A percentile compares a stretch with the other conserved stretches of the same genome.
phyloP scores from a whole-genome alignment of 2,329 filamentous ascomycete genomes.

The Ophiostoma fasciatum region DNA sequence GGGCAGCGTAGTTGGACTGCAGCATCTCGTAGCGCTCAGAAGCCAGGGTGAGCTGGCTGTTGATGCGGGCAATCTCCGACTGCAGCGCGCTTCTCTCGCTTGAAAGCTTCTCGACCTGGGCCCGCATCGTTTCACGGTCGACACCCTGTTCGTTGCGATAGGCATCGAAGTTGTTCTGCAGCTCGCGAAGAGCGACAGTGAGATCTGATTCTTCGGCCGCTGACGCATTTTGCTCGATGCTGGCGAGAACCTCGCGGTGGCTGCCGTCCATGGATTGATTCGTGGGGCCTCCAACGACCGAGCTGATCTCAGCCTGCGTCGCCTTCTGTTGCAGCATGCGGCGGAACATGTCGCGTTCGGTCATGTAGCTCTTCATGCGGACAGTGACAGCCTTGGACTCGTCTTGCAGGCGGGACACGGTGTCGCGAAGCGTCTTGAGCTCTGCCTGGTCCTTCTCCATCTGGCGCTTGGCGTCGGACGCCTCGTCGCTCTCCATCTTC shows the following conservation, averaged over 20 bases:
- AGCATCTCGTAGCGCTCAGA: constrained; percentile 80
- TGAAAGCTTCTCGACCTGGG: constrained; percentile 70
- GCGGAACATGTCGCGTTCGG: constrained; percentile 94
- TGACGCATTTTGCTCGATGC: constrained; percentile 35
- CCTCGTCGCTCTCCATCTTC: constrained; percentile 83
- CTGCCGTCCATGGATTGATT: constrained; percentile 46
- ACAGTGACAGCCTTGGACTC: constrained; percentile 70
- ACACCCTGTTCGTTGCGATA: constrained; percentile 75
- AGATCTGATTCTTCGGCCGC: constrained; percentile 51
- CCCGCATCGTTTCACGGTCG: constrained; percentile 67
- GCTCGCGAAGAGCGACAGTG: constrained; percentile 64
- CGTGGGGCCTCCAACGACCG: constrained; percentile 41
- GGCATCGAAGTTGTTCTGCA: constrained; percentile 79
- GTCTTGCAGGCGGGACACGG: constrained; percentile 44
- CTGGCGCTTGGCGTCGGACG: constrained; percentile 49
- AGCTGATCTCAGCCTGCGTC: constrained; percentile 45
- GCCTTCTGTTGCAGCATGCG: constrained; percentile 70
- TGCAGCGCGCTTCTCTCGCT: constrained; percentile 72
- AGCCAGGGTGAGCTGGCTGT: constrained; percentile 68
- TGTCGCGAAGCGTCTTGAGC: constrained; percentile 39
- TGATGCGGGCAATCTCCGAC: constrained; percentile 63
- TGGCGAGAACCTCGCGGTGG: constrained; percentile 38
- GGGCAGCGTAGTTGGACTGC: constrained; percentile 69
- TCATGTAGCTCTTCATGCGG: constrained; percentile 83
- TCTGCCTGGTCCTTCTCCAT: constrained; percentile 53